A percentile compares a stretch with the other conserved stretches of the same genome.
phyloP scores from a whole-genome alignment of 352 stramenopile genomes.

The Phytophthora rubi region DNA sequence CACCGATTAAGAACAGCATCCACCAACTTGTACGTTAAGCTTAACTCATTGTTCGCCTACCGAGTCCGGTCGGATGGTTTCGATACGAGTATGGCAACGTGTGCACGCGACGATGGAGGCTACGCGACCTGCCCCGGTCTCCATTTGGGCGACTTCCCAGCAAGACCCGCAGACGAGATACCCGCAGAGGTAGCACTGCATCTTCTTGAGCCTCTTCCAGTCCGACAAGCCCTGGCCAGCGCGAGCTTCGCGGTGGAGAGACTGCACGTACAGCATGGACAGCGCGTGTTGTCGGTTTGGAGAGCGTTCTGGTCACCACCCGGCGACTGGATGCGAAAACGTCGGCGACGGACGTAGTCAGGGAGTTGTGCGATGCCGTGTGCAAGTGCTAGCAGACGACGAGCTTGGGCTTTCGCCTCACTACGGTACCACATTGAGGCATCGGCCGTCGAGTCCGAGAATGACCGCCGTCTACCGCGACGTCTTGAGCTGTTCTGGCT shows the following conservation, averaged over 20 bases:
- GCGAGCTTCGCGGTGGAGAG: background rate
- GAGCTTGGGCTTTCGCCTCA: background rate
- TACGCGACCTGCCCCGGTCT: slow-evolving; percentile 25
- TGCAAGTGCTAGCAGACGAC: background rate
- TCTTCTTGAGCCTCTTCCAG: slow-evolving; percentile 2
- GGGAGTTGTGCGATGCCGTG: background rate
- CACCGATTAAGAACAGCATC: no score
- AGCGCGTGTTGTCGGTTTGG: background rate
- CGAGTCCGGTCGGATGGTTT: background rate
- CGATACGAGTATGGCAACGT: slow-evolving; percentile 17
- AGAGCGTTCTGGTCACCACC: background rate
- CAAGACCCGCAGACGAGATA: slow-evolving; percentile 36
- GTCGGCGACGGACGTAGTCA: background rate
- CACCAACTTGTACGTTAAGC: no score
- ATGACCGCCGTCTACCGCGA: background rate
- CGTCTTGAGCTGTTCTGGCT: background rate
- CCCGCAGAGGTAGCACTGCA: slow-evolving; percentile 35
- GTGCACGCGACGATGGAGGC: slow-evolving; percentile 26
- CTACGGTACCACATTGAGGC: background rate
- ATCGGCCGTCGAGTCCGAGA: background rate
- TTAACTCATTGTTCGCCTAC: background rate
- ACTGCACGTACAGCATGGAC: background rate
- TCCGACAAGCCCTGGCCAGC: background rate
- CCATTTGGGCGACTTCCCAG: slow-evolving; percentile 20
- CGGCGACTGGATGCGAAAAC: background rate